Evolutionary conservation across 495 filamentous ascomycete species (phyloP).

Genomic region (Trichocladium antarcticum): DNA sequence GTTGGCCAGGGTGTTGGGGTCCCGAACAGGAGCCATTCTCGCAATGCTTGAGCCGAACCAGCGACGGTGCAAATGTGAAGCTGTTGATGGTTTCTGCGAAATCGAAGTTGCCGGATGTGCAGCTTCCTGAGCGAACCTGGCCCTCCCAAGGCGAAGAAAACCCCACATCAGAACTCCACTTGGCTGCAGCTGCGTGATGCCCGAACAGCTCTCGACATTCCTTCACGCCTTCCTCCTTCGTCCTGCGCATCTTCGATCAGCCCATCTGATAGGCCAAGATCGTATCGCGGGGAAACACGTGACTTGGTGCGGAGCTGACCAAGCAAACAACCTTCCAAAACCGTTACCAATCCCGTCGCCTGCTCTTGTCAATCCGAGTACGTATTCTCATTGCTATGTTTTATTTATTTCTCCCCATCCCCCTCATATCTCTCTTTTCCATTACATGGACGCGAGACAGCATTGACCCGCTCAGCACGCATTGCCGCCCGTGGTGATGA

Average conservation of each 20-base stretch:
- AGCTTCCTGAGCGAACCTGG: conserved; percentile 20
- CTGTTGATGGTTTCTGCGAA: conserved; percentile 8
- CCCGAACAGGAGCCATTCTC: conserved; percentile 49
- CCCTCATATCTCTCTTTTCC: not conserved
- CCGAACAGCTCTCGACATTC: conserved; percentile 1
- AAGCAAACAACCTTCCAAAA: no score
- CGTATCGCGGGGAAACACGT: conserved; percentile 1
- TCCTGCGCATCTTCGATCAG: conserved; percentile 3
- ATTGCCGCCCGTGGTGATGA: not conserved
- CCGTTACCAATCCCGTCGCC: no score
- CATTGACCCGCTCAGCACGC: not conserved
- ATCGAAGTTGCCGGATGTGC: conserved; percentile 9
- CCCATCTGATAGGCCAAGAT: conserved; percentile 15
- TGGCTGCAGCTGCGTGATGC: conserved; percentile 2
- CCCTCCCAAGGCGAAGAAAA: conserved; percentile 18
- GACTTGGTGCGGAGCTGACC: not conserved
- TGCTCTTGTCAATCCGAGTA: no score
- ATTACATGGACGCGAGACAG: not conserved
- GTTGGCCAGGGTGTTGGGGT: conserved; percentile 88
- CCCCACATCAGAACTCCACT: conserved; percentile 20
- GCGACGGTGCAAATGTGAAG: conserved; percentile 15
- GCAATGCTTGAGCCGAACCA: conserved; percentile 26
- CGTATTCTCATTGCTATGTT: no score
- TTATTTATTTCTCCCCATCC: not conserved
- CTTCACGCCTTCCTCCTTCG: conserved; percentile 24